Conservation (phyloP, 176 grass and related monocot genomes). For the Rhynchospora tenuis region DNA sequence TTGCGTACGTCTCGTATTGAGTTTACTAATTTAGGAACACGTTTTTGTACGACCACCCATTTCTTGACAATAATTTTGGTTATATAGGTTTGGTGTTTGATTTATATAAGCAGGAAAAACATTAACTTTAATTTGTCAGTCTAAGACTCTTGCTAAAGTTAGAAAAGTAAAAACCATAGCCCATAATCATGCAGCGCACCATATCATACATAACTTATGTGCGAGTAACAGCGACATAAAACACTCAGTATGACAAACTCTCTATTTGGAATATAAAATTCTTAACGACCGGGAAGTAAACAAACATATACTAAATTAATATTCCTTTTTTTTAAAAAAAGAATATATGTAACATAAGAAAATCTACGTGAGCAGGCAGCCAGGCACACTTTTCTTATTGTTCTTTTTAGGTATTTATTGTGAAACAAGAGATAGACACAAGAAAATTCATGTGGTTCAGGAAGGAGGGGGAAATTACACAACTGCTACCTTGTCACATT, state of each 20-base stretch:
- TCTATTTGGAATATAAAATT: too few species aligned
- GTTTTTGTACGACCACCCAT: background rate
- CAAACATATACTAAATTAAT: too few species aligned
- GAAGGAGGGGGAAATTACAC: slow-evolving; percentile 2
- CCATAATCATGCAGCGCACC: too few species aligned
- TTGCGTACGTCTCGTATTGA: background rate
- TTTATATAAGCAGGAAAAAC: background rate
- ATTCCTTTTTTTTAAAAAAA: too few species aligned
- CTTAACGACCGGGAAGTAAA: too few species aligned
- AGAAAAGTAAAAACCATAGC: too few species aligned
- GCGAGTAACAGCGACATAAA: too few species aligned
- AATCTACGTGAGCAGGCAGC: background rate
- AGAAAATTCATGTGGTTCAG: background rate
- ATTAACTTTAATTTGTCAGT: background rate
- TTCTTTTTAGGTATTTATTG: background rate
- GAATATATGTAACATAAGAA: background rate
- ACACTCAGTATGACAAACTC: too few species aligned
- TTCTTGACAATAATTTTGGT: background rate
- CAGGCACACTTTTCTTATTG: background rate
- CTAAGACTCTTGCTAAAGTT: too few species aligned
- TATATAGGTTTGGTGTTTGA: background rate
- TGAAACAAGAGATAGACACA: background rate
- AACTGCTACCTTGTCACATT: slow-evolving; percentile 15
- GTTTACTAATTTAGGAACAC: background rate
- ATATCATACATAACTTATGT: too few species aligned